Base-by-base conservation (phyloP, 441 rosid species). In the Arabidopsis lyrata region DNA sequence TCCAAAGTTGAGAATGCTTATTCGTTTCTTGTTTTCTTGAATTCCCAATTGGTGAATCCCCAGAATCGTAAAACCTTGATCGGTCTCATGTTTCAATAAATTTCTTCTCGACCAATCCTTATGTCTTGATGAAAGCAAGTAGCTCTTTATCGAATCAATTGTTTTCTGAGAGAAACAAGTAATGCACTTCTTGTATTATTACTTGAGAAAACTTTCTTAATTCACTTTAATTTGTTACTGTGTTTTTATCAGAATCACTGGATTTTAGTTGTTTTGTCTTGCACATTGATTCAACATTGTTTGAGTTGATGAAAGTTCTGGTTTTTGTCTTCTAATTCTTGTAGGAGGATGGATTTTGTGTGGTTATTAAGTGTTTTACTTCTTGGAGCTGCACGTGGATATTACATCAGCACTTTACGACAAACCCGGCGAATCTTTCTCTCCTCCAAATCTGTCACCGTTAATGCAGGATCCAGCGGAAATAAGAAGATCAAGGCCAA, bases 381-480 rank as follows among this genome's bases (percentile, higher is more conserved):
- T 81, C 78, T 92, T 63, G 98, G 96, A 68, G 92, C 95, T n/a
- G 93, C 85, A 45, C 45, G 89, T 72, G 99, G 99, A 54, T 92
- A 78, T 80, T 90, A 80, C 81, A 78, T 88, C 27, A 93, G 97
- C 49, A 80, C 80, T 34, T 73, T 71, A 75, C 80, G 62, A 53
- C 90, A 83, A 67, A 52, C 78, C 59, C 68, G 52, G 63, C 39
- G 69, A 62, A 10, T 85, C 80, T 80, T 81, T 63, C 39, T 78
- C 78, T 78, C 64, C 22, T 62, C 82, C 60, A 78, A 73, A 76
- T 14, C 70, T 52, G 73, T 74, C 54, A 63, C 75, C 48, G 61
- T 24, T 6, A 53, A 77, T 27, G 56, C 72, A 6, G 62, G 72
- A 38, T 70, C 80, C 42, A 39, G 16, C 15, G 84, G 38, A 11